Percentiles rank a stretch among this genome's conserved stretches.
Evolutionary conservation across 1,284 basidiomycete species (phyloP).

Genomic region (Puccinia sorghi): DNA sequence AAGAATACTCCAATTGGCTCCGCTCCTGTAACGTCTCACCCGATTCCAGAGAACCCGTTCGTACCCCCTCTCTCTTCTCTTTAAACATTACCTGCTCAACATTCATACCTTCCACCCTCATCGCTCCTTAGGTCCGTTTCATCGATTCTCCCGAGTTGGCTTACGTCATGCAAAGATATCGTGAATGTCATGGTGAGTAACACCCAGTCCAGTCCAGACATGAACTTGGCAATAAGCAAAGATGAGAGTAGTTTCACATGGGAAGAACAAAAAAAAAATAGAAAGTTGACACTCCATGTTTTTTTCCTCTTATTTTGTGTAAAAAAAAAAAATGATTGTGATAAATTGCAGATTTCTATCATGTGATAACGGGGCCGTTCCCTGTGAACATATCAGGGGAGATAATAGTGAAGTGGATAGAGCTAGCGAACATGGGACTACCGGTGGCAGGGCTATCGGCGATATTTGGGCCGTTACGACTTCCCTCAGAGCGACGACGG

Average conservation of each 20-base stretch:
- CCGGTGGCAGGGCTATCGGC: slow-evolving; percentile 84
- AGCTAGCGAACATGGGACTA: slow-evolving; percentile 86
- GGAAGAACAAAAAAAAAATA: background rate
- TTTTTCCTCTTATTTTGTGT: background rate
- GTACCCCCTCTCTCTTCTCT: slow-evolving; percentile 56
- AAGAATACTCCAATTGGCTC: slow-evolving; percentile 87
- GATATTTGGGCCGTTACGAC: slow-evolving; percentile 65
- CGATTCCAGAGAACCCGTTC: slow-evolving; percentile 85
- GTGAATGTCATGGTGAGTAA: slow-evolving; percentile 73
- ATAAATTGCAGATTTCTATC: slow-evolving; percentile 72
- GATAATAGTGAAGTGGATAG: slow-evolving; percentile 93
- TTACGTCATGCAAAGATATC: slow-evolving; percentile 92
- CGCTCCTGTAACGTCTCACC: slow-evolving; percentile 87
- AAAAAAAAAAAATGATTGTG: too few relatives aligned
- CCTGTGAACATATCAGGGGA: slow-evolving; percentile 89
- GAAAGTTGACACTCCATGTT: too few relatives aligned
- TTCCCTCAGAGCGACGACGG: slow-evolving; percentile 62
- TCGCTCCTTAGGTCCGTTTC: slow-evolving; percentile 73
- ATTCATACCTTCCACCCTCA: background rate
- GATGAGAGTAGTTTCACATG: background rate
- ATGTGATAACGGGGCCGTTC: slow-evolving; percentile 74
- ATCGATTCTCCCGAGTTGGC: slow-evolving; percentile 89
- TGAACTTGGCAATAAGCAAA: too few relatives aligned
- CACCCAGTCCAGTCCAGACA: too few relatives aligned
- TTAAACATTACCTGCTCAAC: slow-evolving; percentile 30